Conservation (phyloP, 2,329 filamentous ascomycete genomes). For the Lachnellula arida region DNA sequence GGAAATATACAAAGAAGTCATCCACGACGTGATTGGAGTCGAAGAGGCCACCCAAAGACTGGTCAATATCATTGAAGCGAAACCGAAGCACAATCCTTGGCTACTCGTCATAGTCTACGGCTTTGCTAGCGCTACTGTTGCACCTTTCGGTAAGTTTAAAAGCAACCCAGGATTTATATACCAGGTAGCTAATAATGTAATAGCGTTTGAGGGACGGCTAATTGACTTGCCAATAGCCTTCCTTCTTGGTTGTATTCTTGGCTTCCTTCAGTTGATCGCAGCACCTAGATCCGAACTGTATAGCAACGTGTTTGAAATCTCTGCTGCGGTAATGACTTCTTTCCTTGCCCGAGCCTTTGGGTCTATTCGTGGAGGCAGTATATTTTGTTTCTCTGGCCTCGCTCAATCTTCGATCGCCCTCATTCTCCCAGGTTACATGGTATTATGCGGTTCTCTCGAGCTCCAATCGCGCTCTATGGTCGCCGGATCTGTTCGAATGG, state of each 20-base stretch:
- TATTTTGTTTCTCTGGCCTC: slow-evolving; percentile 63
- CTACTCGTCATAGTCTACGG: slow-evolving; percentile 61
- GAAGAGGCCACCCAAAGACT: slow-evolving; percentile 63
- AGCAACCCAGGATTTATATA: background rate
- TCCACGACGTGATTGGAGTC: slow-evolving; percentile 69
- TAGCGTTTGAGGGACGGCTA: slow-evolving; percentile 62
- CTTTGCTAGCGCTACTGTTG: slow-evolving; percentile 65
- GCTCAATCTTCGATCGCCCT: slow-evolving; percentile 62
- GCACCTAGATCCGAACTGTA: slow-evolving; percentile 65
- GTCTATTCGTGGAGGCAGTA: slow-evolving; percentile 43
- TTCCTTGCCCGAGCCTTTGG: slow-evolving; percentile 60
- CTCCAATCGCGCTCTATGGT: slow-evolving; percentile 52
- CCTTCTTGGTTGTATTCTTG: slow-evolving; percentile 64
- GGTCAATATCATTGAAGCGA: slow-evolving; percentile 47
- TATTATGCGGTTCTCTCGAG: slow-evolving; percentile 53
- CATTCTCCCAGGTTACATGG: slow-evolving; percentile 61
- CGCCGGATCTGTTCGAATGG: slow-evolving; percentile 53
- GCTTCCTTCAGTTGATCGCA: slow-evolving; percentile 64
- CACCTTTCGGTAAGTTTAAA: slow-evolving; percentile 50
- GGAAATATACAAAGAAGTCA: slow-evolving; percentile 76
- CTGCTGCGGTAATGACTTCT: slow-evolving; percentile 55
- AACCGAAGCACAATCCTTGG: slow-evolving; percentile 47
- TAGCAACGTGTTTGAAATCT: slow-evolving; percentile 61
- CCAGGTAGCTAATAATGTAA: slow-evolving; percentile 6
- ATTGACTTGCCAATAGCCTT: slow-evolving; percentile 72